phyloP scores from a whole-genome alignment of 306 rosid species.

The Rosa persica region DNA sequence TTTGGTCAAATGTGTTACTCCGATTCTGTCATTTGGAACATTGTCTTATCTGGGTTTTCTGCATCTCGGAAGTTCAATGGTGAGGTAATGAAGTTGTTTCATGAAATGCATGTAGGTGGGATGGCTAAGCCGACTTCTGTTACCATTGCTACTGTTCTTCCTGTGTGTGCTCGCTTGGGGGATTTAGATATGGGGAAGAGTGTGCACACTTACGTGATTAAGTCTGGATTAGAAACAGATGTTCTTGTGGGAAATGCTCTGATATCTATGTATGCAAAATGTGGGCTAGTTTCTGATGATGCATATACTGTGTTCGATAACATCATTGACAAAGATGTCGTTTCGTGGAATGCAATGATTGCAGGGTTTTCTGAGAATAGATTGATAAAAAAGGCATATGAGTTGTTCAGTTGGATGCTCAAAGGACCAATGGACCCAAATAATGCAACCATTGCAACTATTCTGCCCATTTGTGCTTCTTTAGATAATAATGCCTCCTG shows the following conservation, averaged over 20 bases:
- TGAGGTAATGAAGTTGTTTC: slow-evolving; percentile 56
- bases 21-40: slow-evolving; percentile 87
- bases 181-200: slow-evolving; percentile 50
- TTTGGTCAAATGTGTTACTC: slow-evolving; percentile 48
- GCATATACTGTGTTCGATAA: slow-evolving; percentile 59
- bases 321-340: slow-evolving; percentile 65
- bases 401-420: slow-evolving; percentile 56
- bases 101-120: slow-evolving; percentile 52
- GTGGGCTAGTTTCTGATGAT: slow-evolving; percentile 48
- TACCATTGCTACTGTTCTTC: slow-evolving; percentile 66
- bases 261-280: slow-evolving; percentile 79
- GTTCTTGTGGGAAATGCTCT: slow-evolving; percentile 73
- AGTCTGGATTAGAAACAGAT: slow-evolving; percentile 64
- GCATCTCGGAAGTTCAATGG: slow-evolving; percentile 40
- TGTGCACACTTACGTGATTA: slow-evolving; percentile 60
- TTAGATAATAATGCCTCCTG: slow-evolving; percentile 41
- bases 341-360: slow-evolving; percentile 89
- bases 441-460: slow-evolving; percentile 61
- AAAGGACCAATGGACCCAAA: slow-evolving; percentile 61
- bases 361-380: slow-evolving; percentile 73
- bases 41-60: slow-evolving; percentile 69
- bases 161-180: slow-evolving; percentile 65
- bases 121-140: slow-evolving; percentile 63
- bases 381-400: slow-evolving; percentile 45
- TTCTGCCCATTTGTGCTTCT: slow-evolving; percentile 68